Base-by-base conservation (phyloP, 768 basidiomycete genomes). In the Mycena metata region DNA sequence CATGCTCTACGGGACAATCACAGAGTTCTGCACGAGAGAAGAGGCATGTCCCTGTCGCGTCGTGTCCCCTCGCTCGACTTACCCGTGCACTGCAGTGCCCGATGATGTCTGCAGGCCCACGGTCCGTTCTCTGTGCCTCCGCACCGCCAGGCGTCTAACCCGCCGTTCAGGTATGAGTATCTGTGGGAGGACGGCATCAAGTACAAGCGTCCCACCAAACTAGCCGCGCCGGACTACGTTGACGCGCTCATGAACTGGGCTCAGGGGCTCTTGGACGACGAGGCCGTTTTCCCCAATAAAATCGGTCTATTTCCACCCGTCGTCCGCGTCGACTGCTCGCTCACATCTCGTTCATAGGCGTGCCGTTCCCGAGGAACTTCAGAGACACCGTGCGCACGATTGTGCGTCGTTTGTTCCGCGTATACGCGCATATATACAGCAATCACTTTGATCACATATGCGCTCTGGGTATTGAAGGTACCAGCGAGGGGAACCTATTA, bases 221-320 rank as follows among this genome's bases (percentile, higher is more conserved):
- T 97, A n/a, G 88, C 94, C 1, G 96, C 95, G 3, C 95, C 96
- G 0, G 96, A 96, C 67, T 99, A 99, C 76, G 96, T 99, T 46
- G 98, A 99, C 75, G 93, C 94, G 12, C 84, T 99, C 61, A 99
- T 99, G 98, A 98, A 96, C 78, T 99, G 98, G 98, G 91, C 95
- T 7, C 98, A 99, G 78, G 86, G 85, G 60, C 84, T 97, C 60
- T 84, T 99, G 30, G 98, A 99, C 77, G 96, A 99, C 77, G 96
- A 96, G 75, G 85, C 84, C 17, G 81, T 96, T 60, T 99, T 99
- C 78, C 98, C 98, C 3, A 96, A 95, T 78, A 94, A 93, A 83
- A 97, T 98, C 74, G 98, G 97, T 93, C 70, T 60, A 80, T 68
- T 12, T 21, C 35, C 65, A 21, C 39, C 3, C 1, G 9, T 51